Evolutionary conservation across 2,329 filamentous ascomycete species (phyloP), one percentile per base, ranked within the genome.

Genomic region (Neofusicoccum laricinum): DNA sequence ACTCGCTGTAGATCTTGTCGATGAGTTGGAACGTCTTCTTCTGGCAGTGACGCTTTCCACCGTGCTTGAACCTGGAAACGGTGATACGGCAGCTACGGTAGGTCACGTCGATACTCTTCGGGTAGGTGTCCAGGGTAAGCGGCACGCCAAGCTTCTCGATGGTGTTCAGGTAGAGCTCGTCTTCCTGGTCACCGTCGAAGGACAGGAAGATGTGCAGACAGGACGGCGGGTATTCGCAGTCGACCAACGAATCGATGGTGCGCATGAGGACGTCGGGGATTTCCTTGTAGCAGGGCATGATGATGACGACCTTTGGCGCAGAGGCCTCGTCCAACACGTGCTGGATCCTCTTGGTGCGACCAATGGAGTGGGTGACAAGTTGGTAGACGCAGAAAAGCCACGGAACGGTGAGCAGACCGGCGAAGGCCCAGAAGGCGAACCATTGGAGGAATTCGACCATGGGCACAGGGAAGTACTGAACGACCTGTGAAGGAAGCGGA

Each of bases 251-350:
- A 78, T 97, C 89, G 70, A 97, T 85, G 4, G 94, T 95, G 51
- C 90, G 90, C 63, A 97, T 83, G 51, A 98, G 84, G 12, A 96
- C 85, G 0, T 91, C 90, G 0, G 92, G 91, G 34, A 93, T 88
- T 74, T 98, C 95, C 73, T 95, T 92, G 80, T 97, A 98, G 73
- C 93, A 96, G 4, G 94, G 95, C 93, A 98, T 97, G 65, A 98
- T 90, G 66, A 98, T 90, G 67, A 97, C 92, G 15, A 96, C 90
- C 77, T 98, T 98, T 1, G 94, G 95, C 0, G 95, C 93, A 0
- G 89, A 93, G 2, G 86, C 81, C 73, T 96, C 92, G 75, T 97
- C 92, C 58, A 97, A 84, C 0, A 92, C 87, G 68, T 91, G 86
- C 74, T 96, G 93, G 73, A 97, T 91, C 61, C 90, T 86, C 75